Evolutionary conservation across 768 basidiomycete genomes (phyloP).

Genomic region (Mycena floridula): DNA sequence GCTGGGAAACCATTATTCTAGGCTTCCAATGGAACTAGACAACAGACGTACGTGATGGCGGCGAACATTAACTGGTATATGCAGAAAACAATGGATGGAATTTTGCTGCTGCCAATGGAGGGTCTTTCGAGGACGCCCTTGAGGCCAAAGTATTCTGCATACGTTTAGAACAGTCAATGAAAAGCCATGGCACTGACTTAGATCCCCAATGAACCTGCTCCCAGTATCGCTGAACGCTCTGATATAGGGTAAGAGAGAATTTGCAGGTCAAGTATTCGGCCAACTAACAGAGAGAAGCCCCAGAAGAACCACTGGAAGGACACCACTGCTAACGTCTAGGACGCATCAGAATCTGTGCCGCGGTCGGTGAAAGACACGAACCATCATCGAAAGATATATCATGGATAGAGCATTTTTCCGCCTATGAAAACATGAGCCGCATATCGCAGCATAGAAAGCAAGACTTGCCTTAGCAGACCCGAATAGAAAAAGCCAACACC

Average conservation of each 20-base stretch:
- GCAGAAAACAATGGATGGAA: slow-evolving; percentile 54
- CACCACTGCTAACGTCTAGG: not conserved
- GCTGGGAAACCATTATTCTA: slow-evolving; percentile 17
- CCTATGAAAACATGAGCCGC: slow-evolving; percentile 26
- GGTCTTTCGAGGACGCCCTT: slow-evolving; percentile 50
- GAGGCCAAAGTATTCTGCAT: slow-evolving; percentile 54
- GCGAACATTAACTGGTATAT: slow-evolving; percentile 69
- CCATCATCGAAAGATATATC: slow-evolving; percentile 76
- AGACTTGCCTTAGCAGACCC: slow-evolving; percentile 53
- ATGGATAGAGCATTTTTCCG: slow-evolving; percentile 92
- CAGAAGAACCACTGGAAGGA: slow-evolving; percentile 63
- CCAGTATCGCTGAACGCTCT: slow-evolving; percentile 62
- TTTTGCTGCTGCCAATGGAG: slow-evolving; percentile 43
- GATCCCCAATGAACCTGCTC: slow-evolving; percentile 54
- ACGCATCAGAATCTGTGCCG: too few relatives aligned
- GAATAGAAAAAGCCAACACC: slow-evolving; percentile 63
- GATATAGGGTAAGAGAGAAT: too few relatives aligned
- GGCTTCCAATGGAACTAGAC: not conserved
- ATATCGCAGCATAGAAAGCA: not conserved
- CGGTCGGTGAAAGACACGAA: too few relatives aligned
- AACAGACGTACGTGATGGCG: slow-evolving; percentile 41
- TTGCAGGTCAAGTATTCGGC: too few relatives aligned
- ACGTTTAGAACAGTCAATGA: not conserved
- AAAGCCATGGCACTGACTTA: slow-evolving; percentile 27
- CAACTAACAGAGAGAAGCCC: slow-evolving; percentile 72